These are phyloP conservation scores for Zygotorulaspora florentina DNA, from an alignment of 805 yeast genomes.

Conservation along the genomic window DNA sequence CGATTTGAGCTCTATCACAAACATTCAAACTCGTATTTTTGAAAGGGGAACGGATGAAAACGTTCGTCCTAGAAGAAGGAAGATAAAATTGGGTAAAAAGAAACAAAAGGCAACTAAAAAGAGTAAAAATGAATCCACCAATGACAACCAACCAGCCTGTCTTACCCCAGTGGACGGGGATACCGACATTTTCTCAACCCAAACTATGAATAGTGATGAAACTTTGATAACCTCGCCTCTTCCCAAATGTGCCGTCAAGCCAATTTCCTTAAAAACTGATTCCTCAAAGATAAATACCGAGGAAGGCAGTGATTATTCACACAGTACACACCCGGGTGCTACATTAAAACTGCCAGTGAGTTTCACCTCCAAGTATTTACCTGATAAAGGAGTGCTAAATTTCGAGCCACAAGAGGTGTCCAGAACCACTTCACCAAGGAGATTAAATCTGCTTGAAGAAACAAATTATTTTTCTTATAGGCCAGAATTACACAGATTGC, in stretches of 20 bases:
- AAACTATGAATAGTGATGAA: constrained; percentile 1
- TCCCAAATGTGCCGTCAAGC: constrained; percentile 1
- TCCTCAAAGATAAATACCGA: constrained; percentile 1
- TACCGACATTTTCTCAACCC: background rate
- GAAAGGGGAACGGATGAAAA: constrained; percentile 30
- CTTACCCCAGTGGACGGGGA: background rate
- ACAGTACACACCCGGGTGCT: background rate
- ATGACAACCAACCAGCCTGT: background rate
- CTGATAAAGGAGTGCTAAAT: constrained; percentile 5
- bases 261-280: background rate
- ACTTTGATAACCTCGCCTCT: constrained; percentile 6
- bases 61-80: constrained; percentile 31
- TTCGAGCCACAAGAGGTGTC: constrained; percentile 2
- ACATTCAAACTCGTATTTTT: constrained; percentile 32
- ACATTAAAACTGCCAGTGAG: constrained; percentile 9
- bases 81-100: constrained; percentile 21
- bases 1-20: constrained; percentile 28
- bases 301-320: background rate
- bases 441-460: constrained; percentile 11
- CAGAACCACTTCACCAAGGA: constrained; percentile 5
- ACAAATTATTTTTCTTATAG: constrained; percentile 2
- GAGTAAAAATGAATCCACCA: background rate
- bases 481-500: constrained; percentile 17
- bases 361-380: constrained; percentile 8
- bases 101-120: constrained; percentile 1